phyloP scores from a whole-genome alignment of 169 alveolate species.

The Eimeria acervulina region DNA sequence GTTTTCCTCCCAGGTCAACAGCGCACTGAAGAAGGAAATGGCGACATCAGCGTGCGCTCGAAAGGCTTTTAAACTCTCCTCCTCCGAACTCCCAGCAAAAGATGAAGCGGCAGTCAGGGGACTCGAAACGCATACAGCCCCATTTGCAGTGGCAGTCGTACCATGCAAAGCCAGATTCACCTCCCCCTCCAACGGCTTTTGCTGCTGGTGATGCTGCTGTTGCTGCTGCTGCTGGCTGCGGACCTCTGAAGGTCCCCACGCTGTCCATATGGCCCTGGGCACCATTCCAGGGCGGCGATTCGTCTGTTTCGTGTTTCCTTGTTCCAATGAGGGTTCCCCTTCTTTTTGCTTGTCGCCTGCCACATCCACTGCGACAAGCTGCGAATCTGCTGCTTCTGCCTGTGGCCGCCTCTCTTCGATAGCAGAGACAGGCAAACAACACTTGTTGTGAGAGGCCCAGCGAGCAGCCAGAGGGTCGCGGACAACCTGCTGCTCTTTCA shows the following conservation, averaged over 20 bases:
- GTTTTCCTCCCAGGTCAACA: conserved; percentile 22
- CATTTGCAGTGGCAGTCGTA: not conserved
- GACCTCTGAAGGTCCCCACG: conserved; percentile 53
- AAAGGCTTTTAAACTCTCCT: not conserved
- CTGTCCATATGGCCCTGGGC: conserved; percentile 66
- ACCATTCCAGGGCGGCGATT: conserved; percentile 49
- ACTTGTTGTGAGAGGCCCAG: conserved; percentile 44
- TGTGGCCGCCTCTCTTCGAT: not conserved
- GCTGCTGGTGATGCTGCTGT: not conserved
- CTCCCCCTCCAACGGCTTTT: not conserved
- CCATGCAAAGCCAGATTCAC: not conserved
- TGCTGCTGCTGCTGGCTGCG: conserved; percentile 11
- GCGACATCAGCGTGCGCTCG: not conserved
- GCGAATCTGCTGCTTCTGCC: not conserved
- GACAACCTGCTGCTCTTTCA: conserved; percentile 25
- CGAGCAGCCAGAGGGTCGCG: conserved; percentile 61
- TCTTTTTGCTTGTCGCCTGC: not conserved
- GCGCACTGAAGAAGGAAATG: conserved; percentile 14
- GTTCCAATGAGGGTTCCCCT: not conserved
- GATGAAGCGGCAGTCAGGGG: not conserved
- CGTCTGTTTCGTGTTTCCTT: not conserved
- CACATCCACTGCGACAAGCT: not conserved
- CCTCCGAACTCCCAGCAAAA: not conserved
- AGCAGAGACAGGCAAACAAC: not conserved
- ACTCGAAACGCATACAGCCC: conserved; percentile 16